Base-by-base conservation (phyloP, 345 rosid species). In the Lepidium aucheri region DNA sequence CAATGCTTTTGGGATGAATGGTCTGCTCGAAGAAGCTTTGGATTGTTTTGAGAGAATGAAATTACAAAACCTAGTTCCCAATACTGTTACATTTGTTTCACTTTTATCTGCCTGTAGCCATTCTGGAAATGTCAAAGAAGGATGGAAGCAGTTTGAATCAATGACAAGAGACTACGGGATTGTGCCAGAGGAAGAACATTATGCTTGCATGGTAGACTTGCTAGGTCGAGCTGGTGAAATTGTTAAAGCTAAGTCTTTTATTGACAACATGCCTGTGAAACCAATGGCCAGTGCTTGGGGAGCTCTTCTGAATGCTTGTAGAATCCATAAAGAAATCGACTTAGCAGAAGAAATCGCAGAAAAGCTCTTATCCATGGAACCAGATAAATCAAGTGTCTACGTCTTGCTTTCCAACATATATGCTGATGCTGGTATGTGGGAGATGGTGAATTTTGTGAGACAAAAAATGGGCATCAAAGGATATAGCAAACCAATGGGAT, bases 151-250 rank as follows among this genome's bases (percentile, higher is more conserved):
- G 55, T 81, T 77, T 64, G 47, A 49, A 53, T 60, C 70, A 15
- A 80, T 82, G 86, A 74, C 65, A 41, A 64, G 35, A 28, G 76
- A 74, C 8, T 75, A 70, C 22, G 77, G 79, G 43, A 16, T 86
- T 67, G 63, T 13, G 14, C 84, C 77, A 17, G 78, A 63, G 62
- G 82, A 80, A 65, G 85, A 84, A 43, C 88, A 82, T 66, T 84
- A 82, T 14, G 85, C 87, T 8, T 80, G 86, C 75, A 75, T 83
- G 76, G 78, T 83, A 10, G 88, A 80, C 65, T 74, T 83, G 67
- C 36, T 79, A 20, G 84, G 89, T 24, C 65, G 76, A 71, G 79
- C 77, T 16, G 86, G 85, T 49, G 33, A 69, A 67, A 55, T 79
- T 2, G 58, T 43, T 22, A 81, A 82, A 73, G 86, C 85, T 11